A percentile compares a stretch with the other conserved stretches of the same genome.
These are phyloP conservation scores for Castanospermum australe DNA, from an alignment of 306 rosid genomes.

Conservation along the genomic window DNA sequence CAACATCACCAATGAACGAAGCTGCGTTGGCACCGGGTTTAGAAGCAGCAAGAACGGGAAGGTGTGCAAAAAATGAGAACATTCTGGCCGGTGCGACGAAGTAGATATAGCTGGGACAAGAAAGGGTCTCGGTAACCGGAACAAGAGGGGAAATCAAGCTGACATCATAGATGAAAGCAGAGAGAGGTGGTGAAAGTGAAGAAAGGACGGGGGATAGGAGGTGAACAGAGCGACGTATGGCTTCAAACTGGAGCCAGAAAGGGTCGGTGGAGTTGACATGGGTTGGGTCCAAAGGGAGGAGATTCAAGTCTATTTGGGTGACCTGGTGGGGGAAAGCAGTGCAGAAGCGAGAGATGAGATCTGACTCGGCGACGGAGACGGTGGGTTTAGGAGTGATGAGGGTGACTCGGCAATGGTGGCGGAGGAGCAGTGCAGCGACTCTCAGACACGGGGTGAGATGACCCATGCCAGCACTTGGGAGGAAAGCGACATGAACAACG, in stretches of 20 bases:
- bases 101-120: constrained; percentile 31
- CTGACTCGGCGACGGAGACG: constrained; percentile 44
- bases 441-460: constrained; percentile 44
- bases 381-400: constrained; percentile 48
- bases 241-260: constrained; percentile 35
- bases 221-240: constrained; percentile 41
- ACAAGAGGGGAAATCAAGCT: constrained; percentile 33
- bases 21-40: neutral
- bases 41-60: neutral
- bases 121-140: neutral
- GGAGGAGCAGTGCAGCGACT: constrained; percentile 24
- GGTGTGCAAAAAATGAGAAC: constrained; percentile 37
- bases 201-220: constrained; percentile 34
- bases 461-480: constrained; percentile 56
- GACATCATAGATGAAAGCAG: constrained; percentile 40
- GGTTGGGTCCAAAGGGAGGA: neutral
- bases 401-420: constrained; percentile 30
- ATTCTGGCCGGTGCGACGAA: constrained; percentile 32
- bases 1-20: neutral
- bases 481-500: constrained; percentile 35
- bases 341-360: constrained; percentile 41
- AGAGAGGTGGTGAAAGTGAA: constrained; percentile 37
- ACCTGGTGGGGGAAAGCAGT: constrained; percentile 35
- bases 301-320: neutral
- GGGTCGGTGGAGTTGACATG: constrained; percentile 40